phyloP scores from a whole-genome alignment of 192 early-diverging fungal species.

The Coemansia sp. region DNA sequence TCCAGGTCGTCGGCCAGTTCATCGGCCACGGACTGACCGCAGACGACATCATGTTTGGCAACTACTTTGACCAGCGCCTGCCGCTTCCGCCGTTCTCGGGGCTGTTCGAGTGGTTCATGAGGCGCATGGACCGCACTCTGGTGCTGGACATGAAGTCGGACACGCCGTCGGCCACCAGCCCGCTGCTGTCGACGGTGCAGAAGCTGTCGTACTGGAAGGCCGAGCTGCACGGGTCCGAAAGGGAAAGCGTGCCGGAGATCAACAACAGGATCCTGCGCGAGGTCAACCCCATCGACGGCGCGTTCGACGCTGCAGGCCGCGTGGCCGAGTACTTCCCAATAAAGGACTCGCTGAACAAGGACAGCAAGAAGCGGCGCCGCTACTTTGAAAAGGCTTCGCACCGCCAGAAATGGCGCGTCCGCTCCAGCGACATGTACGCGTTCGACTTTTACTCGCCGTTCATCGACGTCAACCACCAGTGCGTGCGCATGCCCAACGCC shows the following conservation, averaged over 20 bases:
- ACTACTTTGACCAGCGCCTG: slow-evolving; percentile 52
- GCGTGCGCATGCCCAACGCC: slow-evolving; percentile 53
- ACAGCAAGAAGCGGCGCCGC: slow-evolving; percentile 52
- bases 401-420: slow-evolving; percentile 42
- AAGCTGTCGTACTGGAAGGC: slow-evolving; percentile 53
- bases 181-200: slow-evolving; percentile 49
- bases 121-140: slow-evolving; percentile 53
- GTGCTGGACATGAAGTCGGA: slow-evolving; percentile 52
- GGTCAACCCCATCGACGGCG: slow-evolving; percentile 46
- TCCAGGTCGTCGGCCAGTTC: slow-evolving; percentile 52
- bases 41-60: slow-evolving; percentile 54
- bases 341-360: slow-evolving; percentile 45
- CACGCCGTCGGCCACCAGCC: slow-evolving; percentile 50
- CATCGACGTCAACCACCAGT: slow-evolving; percentile 55
- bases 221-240: slow-evolving; percentile 39
- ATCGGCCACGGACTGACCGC: slow-evolving; percentile 36
- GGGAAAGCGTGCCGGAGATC: slow-evolving; percentile 34
- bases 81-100: slow-evolving; percentile 52
- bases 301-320: slow-evolving; percentile 40
- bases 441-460: slow-evolving; percentile 54
- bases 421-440: slow-evolving; percentile 44
- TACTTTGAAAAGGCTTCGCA: slow-evolving; percentile 51
- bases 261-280: slow-evolving; percentile 53
- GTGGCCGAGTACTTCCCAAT: slow-evolving; percentile 52
- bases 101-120: slow-evolving; percentile 55